Base-by-base conservation (phyloP, 1,139 yeast species). In the Magnusiomyces fungicola region DNA sequence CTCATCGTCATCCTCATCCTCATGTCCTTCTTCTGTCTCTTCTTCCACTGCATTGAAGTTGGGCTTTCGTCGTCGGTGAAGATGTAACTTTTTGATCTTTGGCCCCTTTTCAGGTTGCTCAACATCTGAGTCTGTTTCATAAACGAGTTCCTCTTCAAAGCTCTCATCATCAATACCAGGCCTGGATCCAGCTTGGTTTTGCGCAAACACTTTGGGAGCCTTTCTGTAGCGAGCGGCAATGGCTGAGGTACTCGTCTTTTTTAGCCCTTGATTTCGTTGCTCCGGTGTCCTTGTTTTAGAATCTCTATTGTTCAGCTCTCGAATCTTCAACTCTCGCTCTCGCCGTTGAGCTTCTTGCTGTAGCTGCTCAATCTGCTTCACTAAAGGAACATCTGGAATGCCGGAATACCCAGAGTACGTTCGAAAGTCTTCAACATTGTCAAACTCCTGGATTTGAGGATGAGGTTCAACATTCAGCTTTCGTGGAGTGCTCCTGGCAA, bases 301-400 rank as follows among this genome's bases (percentile, higher is more conserved):
- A 32, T 4, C 9, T 32, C 12, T 27, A n/a, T 39, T 24, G 6
- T 5, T 25, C 12, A 16, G 21, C 2, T 9, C 6, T 3, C 29
- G 21, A 6, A 4, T 30, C 22, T 22, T 22, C 27, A 23, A 19
- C 29, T 29, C 40, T 23, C 6, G 3, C 16, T 36, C 24, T 23
- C 46, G 29, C 2, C 39, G 39, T 9, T 19, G 3, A 3, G 53
- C 51, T 40, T 50, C 47, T 32, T 49, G 41, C 43, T 60, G 58
- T 37, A 61, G 54, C 22, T 53, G 50, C 36, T 57, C 59, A 42
- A 65, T 61, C 44, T 64, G 62, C 32, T 61, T 58, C 12, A 61
- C 44, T 37, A 65, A 55, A n/a, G 67, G 58, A 36, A 55, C 52
- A 12, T 53, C 49, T 1, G 65, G 65, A 21, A 62, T 48, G 2